Percentiles rank a stretch among this genome's conserved stretches.
Evolutionary conservation across 768 basidiomycete genomes (phyloP).

Genomic region (Lactarius deliciosus): DNA sequence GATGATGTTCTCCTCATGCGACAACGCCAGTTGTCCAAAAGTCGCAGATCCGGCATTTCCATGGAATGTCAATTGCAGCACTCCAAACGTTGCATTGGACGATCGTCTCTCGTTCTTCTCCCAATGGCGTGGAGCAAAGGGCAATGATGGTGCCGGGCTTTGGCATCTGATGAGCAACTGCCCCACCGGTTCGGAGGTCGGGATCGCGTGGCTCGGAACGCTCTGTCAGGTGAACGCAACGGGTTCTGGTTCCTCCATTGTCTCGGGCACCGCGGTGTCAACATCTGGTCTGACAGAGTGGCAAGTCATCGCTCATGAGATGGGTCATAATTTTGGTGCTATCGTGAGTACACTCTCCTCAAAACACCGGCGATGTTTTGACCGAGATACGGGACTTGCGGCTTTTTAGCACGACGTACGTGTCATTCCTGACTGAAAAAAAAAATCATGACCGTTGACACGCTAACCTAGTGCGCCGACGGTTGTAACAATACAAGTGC

Average conservation of each 20-base stretch:
- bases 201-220: constrained; percentile 86
- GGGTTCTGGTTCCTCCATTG: constrained; percentile 47
- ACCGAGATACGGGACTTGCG: constrained; percentile 24
- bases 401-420: constrained; percentile 53
- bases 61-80: constrained; percentile 75
- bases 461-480: constrained; percentile 51
- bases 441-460: constrained; percentile 4
- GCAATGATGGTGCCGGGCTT: constrained; percentile 72
- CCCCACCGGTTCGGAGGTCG: constrained; percentile 76
- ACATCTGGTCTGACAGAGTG: constrained; percentile 76
- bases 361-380: constrained; percentile 25
- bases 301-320: constrained; percentile 83
- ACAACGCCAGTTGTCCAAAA: constrained; percentile 55
- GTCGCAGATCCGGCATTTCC: constrained; percentile 49
- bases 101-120: constrained; percentile 75
- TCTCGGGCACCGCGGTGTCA: constrained; percentile 82
- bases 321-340: constrained; percentile 86
- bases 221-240: constrained; percentile 60
- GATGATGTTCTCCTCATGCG: constrained; percentile 5
- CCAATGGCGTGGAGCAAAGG: constrained; percentile 73
- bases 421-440: constrained; percentile 28
- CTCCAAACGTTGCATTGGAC: constrained; percentile 54
- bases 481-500: constrained; percentile 49
- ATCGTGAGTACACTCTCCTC: constrained; percentile 53
- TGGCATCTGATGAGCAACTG: constrained; percentile 91